Base-by-base conservation (phyloP, 805 yeast genomes). In the Wickerhamomyces canadensis region DNA sequence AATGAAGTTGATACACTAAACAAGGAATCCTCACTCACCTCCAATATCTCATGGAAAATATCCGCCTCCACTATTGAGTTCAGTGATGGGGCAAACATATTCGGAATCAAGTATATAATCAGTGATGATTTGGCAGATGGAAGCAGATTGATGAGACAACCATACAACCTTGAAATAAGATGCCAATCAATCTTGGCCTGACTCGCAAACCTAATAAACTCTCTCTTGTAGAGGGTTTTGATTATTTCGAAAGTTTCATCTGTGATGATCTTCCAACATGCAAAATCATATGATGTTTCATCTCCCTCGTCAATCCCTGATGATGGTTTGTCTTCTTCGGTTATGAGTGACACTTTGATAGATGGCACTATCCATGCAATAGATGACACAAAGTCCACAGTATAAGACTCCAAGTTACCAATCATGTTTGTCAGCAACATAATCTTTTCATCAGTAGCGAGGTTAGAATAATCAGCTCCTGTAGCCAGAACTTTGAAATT, bases 41-140 rank as follows among this genome's bases (percentile, higher is more conserved):
- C 35, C 13, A 40, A 29, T 19, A 46, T 26, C 2, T 34, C 30
- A 5, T 41, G 17, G 40, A 57, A 60, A 0, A 56, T 44, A 0
- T 38, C 34, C 36, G 50, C 37, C 8, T 22, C 25, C 16, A 43
- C 48, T 16, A 72, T 42, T 8, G 57, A 46, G 6, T 47, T 37
- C 38, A 50, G 54, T 24, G 70, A 49, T 49, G 64, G 57, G 24
- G 45, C 45, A 36, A 65, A 62, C 3, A 67, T 55, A 3, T 58
- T 57, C 2, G 77, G 72, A 5, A 64, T 61, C 22, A 70, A 54
- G 24, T 62, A 60, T 47, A 72, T 65, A 40, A 71, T 62, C 15
- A 70, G 48, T 22, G 61, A 60, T 12, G 62, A 54, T 40, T 64
- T 66, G 26, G 58, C 44, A 2, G 52, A 44, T 2, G 75, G 72